These are phyloP conservation scores for Magnaporthiopsis rhizophila DNA, from an alignment of 2,329 filamentous ascomycete genomes.

Conservation along the genomic window DNA sequence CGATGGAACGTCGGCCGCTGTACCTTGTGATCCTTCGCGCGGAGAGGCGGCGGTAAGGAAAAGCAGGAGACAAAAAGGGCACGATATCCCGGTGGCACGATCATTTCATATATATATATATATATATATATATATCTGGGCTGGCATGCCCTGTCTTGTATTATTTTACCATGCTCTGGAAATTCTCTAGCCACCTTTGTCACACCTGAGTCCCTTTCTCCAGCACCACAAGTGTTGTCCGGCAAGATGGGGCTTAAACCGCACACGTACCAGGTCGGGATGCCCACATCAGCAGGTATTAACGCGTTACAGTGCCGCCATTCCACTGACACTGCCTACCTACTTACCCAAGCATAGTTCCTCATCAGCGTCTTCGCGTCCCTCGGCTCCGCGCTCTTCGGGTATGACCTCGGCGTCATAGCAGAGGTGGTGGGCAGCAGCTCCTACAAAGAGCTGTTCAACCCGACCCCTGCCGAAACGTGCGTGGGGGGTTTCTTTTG, in stretches of 20 bases:
- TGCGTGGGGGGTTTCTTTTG: no score
- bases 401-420: conserved; percentile 48
- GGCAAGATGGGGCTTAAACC: conserved; percentile 4
- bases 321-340: background rate
- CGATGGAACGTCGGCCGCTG: background rate
- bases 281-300: background rate
- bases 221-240: background rate
- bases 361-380: conserved; percentile 47
- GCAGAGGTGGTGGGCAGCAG: conserved; percentile 42
- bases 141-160: background rate
- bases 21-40: background rate
- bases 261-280: conserved; percentile 4
- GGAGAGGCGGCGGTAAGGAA: background rate
- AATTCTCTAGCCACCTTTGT: background rate
- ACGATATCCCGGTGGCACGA: background rate
- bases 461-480: conserved; percentile 15
- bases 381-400: conserved; percentile 45
- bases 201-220: background rate
- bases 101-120: background rate
- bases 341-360: conserved; percentile 25
- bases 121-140: no score
- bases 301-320: background rate
- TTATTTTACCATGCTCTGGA: background rate
- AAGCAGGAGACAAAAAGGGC: background rate
- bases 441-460: conserved; percentile 32